Evolutionary conservation across 495 filamentous ascomycete species (phyloP).

Genomic region (Trichoderma gamsii): DNA sequence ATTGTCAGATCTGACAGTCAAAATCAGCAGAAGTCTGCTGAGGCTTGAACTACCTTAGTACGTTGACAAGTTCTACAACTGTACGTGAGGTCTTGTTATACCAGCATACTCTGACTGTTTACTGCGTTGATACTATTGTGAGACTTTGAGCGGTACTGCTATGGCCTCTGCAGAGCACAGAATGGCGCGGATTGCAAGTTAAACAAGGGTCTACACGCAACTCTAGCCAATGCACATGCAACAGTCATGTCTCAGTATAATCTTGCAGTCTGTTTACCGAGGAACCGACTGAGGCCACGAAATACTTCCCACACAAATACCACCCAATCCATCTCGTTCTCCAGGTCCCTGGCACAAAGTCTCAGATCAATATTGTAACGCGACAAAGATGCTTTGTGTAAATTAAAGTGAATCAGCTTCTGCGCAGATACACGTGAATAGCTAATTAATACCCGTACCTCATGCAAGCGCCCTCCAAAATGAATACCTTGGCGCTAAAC

Average conservation of each 20-base stretch:
- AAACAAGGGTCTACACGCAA: too few relatives aligned
- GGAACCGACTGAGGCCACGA: neutral
- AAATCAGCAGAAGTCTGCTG: neutral
- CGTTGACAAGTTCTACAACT: too few relatives aligned
- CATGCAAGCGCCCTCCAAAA: too few relatives aligned
- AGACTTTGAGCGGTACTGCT: too few relatives aligned
- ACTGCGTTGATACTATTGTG: too few relatives aligned
- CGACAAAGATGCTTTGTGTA: neutral
- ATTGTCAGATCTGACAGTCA: neutral
- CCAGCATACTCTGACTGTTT: too few relatives aligned
- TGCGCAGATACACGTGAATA: neutral
- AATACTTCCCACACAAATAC: neutral
- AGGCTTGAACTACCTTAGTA: too few relatives aligned
- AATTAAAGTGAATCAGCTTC: neutral
- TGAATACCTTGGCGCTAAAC: neutral
- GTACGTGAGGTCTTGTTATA: too few relatives aligned
- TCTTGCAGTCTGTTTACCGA: neutral
- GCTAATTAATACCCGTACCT: too few relatives aligned
- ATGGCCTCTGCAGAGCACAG: too few relatives aligned
- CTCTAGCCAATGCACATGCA: neutral
- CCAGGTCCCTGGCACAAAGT: neutral
- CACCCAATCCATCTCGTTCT: neutral
- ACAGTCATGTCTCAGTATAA: neutral
- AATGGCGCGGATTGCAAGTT: too few relatives aligned
- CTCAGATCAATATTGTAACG: neutral